phyloP scores from a whole-genome alignment of 441 rosid genomes.

The Macaranga tanarius region DNA sequence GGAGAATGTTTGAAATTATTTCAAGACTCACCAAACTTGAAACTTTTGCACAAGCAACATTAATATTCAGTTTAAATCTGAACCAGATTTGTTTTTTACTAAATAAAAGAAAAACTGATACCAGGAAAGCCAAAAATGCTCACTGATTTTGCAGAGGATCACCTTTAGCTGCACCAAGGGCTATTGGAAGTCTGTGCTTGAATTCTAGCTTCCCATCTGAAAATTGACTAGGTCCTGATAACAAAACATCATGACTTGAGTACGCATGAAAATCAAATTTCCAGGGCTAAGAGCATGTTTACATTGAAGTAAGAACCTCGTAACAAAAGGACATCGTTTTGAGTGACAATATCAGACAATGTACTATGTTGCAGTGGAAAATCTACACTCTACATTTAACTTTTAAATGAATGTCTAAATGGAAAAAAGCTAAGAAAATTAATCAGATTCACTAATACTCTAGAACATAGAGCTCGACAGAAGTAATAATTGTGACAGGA shows the following conservation, averaged over 20 bases:
- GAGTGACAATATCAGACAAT: neutral
- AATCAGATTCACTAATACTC: neutral
- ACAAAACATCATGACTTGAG: conserved; percentile 19
- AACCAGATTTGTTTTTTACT: conserved; percentile 20
- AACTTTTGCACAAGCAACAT: conserved; percentile 12
- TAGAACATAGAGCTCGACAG: neutral
- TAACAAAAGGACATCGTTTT: neutral
- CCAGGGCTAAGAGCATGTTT: neutral
- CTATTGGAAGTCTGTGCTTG: conserved; percentile 61
- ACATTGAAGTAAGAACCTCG: neutral
- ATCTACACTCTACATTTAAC: neutral
- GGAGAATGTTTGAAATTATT: conserved; percentile 12
- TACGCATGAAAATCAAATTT: neutral
- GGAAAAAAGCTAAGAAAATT: neutral
- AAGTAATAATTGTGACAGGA: conserved; percentile 32
- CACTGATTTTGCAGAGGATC: conserved; percentile 79
- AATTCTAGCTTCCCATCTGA: conserved; percentile 58
- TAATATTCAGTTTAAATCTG: conserved; percentile 8
- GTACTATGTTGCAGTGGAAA: conserved; percentile 1
- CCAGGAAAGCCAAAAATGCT: conserved; percentile 70
- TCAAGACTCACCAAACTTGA: conserved; percentile 25
- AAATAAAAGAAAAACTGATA: conserved; percentile 20
- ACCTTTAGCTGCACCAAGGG: conserved; percentile 82
- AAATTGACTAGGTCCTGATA: conserved; percentile 42
- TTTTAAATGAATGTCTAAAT: neutral